These are phyloP conservation scores for Nothophoma quercina DNA, from an alignment of 2,329 filamentous ascomycete species.

Conservation along the genomic window DNA sequence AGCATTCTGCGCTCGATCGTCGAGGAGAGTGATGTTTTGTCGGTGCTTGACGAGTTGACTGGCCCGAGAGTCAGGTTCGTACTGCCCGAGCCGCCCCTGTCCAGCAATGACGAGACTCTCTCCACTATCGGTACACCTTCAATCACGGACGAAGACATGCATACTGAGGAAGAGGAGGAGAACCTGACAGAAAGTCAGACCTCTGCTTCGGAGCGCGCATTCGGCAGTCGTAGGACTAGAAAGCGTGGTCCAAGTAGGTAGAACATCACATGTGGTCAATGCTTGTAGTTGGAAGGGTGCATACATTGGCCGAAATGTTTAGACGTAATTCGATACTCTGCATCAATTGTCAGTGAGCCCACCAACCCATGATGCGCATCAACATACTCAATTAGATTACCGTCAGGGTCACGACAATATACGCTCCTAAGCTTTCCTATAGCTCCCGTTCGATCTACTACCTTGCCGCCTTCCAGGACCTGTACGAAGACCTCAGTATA, in stretches of 20 bases:
- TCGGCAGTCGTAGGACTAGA: background rate
- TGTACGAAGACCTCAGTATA: background rate
- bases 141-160: background rate
- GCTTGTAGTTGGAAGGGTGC: too few relatives aligned
- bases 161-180: background rate
- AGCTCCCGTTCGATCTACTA: slow-evolving; percentile 15
- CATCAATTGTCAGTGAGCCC: background rate
- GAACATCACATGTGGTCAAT: too few relatives aligned
- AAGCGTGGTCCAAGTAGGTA: too few relatives aligned
- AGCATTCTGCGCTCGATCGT: background rate
- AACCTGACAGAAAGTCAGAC: background rate
- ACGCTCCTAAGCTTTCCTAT: slow-evolving; percentile 18
- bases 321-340: slow-evolving; percentile 9
- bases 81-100: background rate
- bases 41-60: background rate
- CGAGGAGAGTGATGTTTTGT: background rate
- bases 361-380: background rate
- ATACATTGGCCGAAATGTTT: too few relatives aligned
- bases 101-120: background rate
- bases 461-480: slow-evolving; percentile 14
- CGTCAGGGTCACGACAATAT: slow-evolving; percentile 24
- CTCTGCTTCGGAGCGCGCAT: background rate
- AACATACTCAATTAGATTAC: slow-evolving; percentile 24
- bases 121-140: background rate
- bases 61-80: background rate